Percentiles rank a stretch among this genome's conserved stretches.
Conservation (phyloP, 768 basidiomycete genomes). For the Lyophyllum decastes region DNA sequence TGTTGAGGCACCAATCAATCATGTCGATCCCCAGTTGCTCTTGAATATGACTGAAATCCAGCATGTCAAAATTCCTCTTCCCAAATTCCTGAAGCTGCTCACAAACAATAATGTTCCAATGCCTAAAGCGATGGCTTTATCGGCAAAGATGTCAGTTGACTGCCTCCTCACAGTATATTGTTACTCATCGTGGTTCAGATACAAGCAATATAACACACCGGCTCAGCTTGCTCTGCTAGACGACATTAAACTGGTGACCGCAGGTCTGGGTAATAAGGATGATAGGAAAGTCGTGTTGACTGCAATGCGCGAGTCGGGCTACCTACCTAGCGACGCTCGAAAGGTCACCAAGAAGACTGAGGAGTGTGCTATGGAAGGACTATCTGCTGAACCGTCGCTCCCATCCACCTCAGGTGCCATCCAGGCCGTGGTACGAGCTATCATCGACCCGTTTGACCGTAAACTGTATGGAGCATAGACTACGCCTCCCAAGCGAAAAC, state of each 20-base stretch:
- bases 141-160: constrained; percentile 63
- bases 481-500: constrained; percentile 53
- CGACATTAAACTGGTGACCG: constrained; percentile 54
- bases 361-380: constrained; percentile 5
- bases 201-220: constrained; percentile 69
- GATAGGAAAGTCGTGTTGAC: constrained; percentile 58
- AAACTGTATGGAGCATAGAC: constrained; percentile 28
- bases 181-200: constrained; percentile 41
- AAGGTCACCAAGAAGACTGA: constrained; percentile 14
- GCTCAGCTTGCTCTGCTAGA: constrained; percentile 56
- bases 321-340: constrained; percentile 34
- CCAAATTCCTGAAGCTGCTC: constrained; percentile 67
- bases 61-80: constrained; percentile 55
- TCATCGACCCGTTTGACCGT: constrained; percentile 2
- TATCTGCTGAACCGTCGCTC: constrained; percentile 18
- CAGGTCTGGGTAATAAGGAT: constrained; percentile 67
- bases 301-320: constrained; percentile 68
- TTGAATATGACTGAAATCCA: constrained; percentile 22
- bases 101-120: constrained; percentile 58
- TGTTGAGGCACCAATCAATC: background rate
- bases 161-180: background rate
- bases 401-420: constrained; percentile 22
- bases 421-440: constrained; percentile 28
- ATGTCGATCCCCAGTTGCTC: background rate
- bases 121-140: constrained; percentile 66